Base-by-base conservation (phyloP, 306 rosid genomes). In the Vigna mungo region DNA sequence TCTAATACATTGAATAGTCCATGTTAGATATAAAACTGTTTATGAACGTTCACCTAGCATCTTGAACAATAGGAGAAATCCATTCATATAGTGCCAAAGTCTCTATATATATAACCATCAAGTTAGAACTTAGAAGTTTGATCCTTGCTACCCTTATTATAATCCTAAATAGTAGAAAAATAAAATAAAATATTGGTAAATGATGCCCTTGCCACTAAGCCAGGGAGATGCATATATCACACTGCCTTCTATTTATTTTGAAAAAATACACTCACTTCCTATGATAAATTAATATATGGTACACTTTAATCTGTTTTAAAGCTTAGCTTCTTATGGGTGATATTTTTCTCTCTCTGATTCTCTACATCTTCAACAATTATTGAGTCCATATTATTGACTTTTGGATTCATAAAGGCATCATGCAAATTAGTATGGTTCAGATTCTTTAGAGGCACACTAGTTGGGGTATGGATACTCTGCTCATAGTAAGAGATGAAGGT, bases 1-100 rank as follows among this genome's bases (percentile, higher is more conserved):
- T 78, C 62, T 44, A 78, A 48, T 70, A 48, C 20, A 76, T 61
- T 13, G 6, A 66, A 58, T 25, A 12, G 41, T 72, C 56, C 56
- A 9, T 61, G 14, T 32, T 74, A 62, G 61, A 39, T 34, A 15
- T 32, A 61, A 47, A 61, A 32, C 23, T 54, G 18, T 47, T 47
- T 48, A 48, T 48, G 18, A 48, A 15, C 18, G 16, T 48, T 48
- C 53, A 4, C 18, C 18, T 14, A 48, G 1, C 53, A 15, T 1
- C 3, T 48, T 48, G 18, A 48, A 48, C 18, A 4, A 14, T 5
- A 48, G 53, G n/a, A n/a, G n/a, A n/a, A n/a, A n/a, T n/a, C n/a
- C n/a, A n/a, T n/a, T n/a, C n/a, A n/a, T n/a, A n/a, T n/a, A n/a
- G n/a, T n/a, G n/a, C n/a, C n/a, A n/a, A n/a, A n/a, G n/a, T n/a